Evolutionary conservation across 805 yeast species (phyloP).

Genomic region (Wickerhamomyces chaumierensis): DNA sequence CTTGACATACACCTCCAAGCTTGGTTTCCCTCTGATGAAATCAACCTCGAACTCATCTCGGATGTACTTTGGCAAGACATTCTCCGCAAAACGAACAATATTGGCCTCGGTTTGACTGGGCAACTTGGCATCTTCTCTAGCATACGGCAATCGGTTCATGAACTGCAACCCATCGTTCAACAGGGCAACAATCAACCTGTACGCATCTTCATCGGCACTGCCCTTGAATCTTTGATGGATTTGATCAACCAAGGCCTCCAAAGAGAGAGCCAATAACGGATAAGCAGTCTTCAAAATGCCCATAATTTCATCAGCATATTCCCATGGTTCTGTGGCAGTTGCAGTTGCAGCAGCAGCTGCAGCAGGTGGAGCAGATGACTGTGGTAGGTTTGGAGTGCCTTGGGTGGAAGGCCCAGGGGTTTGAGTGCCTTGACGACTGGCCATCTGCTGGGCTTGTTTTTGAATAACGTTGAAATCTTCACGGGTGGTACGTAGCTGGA

Average conservation of each 20-base stretch:
- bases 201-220: slow-evolving; percentile 92
- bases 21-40: slow-evolving; percentile 78
- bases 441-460: slow-evolving; percentile 52
- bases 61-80: slow-evolving; percentile 80
- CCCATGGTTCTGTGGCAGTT: slow-evolving; percentile 56
- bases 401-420: slow-evolving; percentile 1
- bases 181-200: slow-evolving; percentile 83
- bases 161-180: slow-evolving; percentile 90
- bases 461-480: slow-evolving; percentile 88
- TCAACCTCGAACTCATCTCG: slow-evolving; percentile 87
- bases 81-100: slow-evolving; percentile 81
- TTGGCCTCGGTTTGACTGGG: slow-evolving; percentile 90
- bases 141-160: slow-evolving; percentile 74
- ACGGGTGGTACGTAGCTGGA: slow-evolving; percentile 88
- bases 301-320: slow-evolving; percentile 84
- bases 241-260: slow-evolving; percentile 94
- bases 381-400: slow-evolving; percentile 3
- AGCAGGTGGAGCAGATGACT: too few relatives aligned
- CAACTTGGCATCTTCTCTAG: slow-evolving; percentile 76
- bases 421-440: slow-evolving; percentile 18
- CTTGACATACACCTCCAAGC: slow-evolving; percentile 73
- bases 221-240: slow-evolving; percentile 88
- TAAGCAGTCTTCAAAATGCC: slow-evolving; percentile 93
- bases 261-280: slow-evolving; percentile 82
- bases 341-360: too few relatives aligned